These are phyloP conservation scores for Mrakia blollopis DNA, from an alignment of 768 basidiomycete genomes.

Conservation along the genomic window DNA sequence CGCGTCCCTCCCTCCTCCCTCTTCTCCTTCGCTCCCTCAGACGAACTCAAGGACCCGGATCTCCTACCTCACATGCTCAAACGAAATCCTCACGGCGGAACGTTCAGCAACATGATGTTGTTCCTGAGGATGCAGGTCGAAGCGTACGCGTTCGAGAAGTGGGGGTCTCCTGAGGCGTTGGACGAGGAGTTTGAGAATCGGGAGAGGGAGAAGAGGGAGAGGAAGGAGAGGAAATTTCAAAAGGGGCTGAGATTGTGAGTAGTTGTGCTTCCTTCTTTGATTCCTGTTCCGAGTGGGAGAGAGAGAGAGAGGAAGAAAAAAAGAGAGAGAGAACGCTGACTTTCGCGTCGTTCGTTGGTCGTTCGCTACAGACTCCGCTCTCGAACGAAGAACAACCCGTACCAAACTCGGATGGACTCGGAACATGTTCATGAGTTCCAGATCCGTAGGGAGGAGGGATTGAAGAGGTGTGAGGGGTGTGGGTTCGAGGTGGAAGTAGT, in stretches of 20 bases:
- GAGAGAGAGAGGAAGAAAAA: neutral
- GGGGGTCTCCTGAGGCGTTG: constrained; percentile 87
- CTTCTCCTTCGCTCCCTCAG: constrained; percentile 46
- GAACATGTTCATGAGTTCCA: constrained; percentile 86
- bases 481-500: constrained; percentile 89
- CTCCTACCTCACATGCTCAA: constrained; percentile 87
- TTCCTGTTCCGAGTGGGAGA: neutral
- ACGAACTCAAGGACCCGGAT: constrained; percentile 88
- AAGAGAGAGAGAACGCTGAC: neutral
- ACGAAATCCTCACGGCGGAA: constrained; percentile 90
- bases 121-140: constrained; percentile 73
- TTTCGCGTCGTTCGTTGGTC: neutral
- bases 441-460: constrained; percentile 48
- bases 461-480: constrained; percentile 79
- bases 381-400: constrained; percentile 80
- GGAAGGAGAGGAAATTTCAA: constrained; percentile 92
- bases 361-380: constrained; percentile 53
- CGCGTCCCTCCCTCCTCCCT: neutral
- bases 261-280: neutral
- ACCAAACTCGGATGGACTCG: constrained; percentile 78
- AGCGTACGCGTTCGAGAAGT: constrained; percentile 95
- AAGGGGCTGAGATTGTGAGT: constrained; percentile 68
- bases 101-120: constrained; percentile 99
- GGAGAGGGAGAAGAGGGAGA: constrained; percentile 73
- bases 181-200: constrained; percentile 81